Evolutionary conservation across 495 filamentous ascomycete species (phyloP).

Genomic region (Xylaria nigripes): DNA sequence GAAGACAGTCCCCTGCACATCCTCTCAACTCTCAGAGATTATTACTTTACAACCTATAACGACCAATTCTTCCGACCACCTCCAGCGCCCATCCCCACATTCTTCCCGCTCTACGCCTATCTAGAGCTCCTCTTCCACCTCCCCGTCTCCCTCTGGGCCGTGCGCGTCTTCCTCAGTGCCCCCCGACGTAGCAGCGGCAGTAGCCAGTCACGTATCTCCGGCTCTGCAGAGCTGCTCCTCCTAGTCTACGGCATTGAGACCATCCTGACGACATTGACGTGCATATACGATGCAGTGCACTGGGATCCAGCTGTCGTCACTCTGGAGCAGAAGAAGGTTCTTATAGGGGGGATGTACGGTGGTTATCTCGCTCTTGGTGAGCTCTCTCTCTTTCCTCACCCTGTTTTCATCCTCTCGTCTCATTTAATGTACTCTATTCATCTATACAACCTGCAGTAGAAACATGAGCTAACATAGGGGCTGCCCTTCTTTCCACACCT

Average conservation of each 20-base stretch:
- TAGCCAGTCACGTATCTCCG: constrained; percentile 24
- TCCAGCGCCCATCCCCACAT: constrained; percentile 43
- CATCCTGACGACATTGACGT: constrained; percentile 63
- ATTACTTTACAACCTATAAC: constrained; percentile 59
- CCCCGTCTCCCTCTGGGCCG: constrained; percentile 56
- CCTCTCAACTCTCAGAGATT: constrained; percentile 44
- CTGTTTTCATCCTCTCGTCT: not conserved
- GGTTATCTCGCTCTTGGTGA: constrained; percentile 67
- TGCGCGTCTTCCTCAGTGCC: constrained; percentile 22
- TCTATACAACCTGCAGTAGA: too few species aligned
- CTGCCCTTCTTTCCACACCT: constrained; percentile 7
- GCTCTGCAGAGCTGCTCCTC: constrained; percentile 53
- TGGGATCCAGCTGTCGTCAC: constrained; percentile 42
- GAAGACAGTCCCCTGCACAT: constrained; percentile 34
- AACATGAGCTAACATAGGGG: not conserved
- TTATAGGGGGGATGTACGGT: constrained; percentile 49
- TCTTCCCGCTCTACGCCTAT: constrained; percentile 62
- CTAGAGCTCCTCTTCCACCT: constrained; percentile 63
- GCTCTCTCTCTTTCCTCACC: constrained; percentile 28
- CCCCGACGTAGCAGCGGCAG: constrained; percentile 10
- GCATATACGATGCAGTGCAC: constrained; percentile 48
- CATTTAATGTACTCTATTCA: not conserved
- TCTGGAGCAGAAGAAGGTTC: constrained; percentile 43
- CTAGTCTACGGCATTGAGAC: constrained; percentile 62
- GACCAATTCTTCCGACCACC: constrained; percentile 67